Evolutionary conservation across 176 grass and related monocot species (phyloP), one percentile per base, ranked within the genome.

Genomic region (Oryza glumipatula): DNA sequence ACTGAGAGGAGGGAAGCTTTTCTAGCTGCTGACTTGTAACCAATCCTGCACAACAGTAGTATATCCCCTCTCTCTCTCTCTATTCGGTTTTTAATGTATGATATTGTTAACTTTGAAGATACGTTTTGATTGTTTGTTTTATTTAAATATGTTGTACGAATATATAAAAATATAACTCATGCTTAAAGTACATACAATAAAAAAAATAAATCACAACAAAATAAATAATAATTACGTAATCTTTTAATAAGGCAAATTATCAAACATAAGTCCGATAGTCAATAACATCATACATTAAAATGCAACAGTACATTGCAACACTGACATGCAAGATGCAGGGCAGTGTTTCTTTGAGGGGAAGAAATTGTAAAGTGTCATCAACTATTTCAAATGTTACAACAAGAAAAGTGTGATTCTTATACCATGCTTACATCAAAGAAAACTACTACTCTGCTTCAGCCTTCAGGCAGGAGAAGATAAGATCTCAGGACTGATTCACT

Each of bases 391-490:
- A 47, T 60, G 9, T 48, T 46, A 33, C 16, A 32, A 22, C 16
- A 11, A 19, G 10, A 24, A 9, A 56, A 58, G 30, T 19, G 17
- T 16, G 13, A 16, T 52, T 14, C 11, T 41, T 67, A 48, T 80
- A 58, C 19, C 84, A 44, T 86, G 84, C 76, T 79, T 72, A 28
- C 76, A 72, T 85, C 24, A 51, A 70, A 69, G 65, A 35, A 80
- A 39, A 26, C 72, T 12, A 11, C 72, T 12, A 11, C 64, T 21
- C 47, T 45, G 82, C 65, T 45, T 70, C 54, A 58, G 54, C 16
- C 47, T 58, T 58, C 54, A 58, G 17, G 19, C 73, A 5, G 24
- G 74, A 69, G 11, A 30, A 67, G 28, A 38, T 4, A 49, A 9
- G 15, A 58, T 58, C 17, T 47, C 6, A 28, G 41, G 46, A 51